Conservation (phyloP, 345 rosid genomes). For the Passiflora organensis region DNA sequence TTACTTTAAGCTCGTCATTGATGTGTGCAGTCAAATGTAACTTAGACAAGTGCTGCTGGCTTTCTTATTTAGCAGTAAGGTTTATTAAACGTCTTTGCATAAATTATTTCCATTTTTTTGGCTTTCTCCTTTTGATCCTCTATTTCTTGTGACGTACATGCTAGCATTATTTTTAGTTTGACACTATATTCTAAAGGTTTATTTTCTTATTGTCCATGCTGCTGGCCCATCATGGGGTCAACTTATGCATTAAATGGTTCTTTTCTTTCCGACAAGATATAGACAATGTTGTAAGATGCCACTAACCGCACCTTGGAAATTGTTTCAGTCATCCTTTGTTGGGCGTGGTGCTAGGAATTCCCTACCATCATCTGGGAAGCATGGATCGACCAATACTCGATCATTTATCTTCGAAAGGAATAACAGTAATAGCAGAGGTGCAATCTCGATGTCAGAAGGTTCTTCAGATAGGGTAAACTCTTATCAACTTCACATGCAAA, state of each 20-base stretch:
- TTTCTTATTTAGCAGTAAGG: too few species aligned
- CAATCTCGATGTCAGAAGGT: slow-evolving; percentile 45
- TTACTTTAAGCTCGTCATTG: slow-evolving; percentile 1
- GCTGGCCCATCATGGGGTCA: too few species aligned
- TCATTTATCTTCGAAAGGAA: slow-evolving; percentile 82
- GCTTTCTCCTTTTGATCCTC: not conserved
- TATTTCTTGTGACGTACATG: not conserved
- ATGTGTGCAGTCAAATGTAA: not conserved
- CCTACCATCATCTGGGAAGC: slow-evolving; percentile 48
- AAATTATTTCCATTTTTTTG: not conserved
- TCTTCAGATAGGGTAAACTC: slow-evolving; percentile 52
- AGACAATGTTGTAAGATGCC: too few species aligned
- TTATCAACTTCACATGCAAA: too few species aligned
- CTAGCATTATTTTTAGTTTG: not conserved
- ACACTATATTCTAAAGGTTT: too few species aligned
- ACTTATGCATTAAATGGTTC: too few species aligned
- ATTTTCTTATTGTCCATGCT: too few species aligned
- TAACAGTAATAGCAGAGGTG: slow-evolving; percentile 53
- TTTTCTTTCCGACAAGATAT: too few species aligned
- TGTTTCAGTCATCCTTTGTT: slow-evolving; percentile 79
- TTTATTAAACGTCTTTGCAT: too few species aligned
- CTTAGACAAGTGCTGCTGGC: too few species aligned
- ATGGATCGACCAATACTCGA: slow-evolving; percentile 48
- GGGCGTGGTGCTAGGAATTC: slow-evolving; percentile 51
- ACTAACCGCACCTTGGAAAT: slow-evolving; percentile 14